Evolutionary conservation across 129 eudicot species (phyloP).

Genomic region (Saposhnikovia divaricata): DNA sequence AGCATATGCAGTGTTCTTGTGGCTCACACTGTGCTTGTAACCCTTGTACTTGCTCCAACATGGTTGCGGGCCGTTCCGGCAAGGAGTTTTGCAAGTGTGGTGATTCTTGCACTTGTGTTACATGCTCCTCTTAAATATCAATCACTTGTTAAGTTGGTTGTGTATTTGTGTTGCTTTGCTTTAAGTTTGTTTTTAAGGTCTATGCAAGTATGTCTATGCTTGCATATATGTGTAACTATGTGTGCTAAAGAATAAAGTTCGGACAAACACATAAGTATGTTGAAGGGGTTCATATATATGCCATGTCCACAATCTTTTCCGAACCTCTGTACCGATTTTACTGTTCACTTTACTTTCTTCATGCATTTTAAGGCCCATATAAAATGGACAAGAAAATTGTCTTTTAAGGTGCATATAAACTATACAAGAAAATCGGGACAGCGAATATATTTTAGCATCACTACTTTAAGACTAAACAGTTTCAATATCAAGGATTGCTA

Average conservation of each 20-base stretch:
- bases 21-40: neutral
- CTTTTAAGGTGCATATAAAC: too few species aligned
- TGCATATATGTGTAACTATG: neutral
- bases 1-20: conserved; percentile 3
- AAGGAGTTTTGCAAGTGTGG: conserved; percentile 7
- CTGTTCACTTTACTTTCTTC: too few species aligned
- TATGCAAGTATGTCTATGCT: neutral
- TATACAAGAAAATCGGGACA: too few species aligned
- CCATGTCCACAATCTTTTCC: too few species aligned
- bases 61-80: neutral
- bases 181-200: neutral
- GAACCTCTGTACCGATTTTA: too few species aligned
- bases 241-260: neutral
- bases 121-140: neutral
- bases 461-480: too few species aligned
- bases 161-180: neutral
- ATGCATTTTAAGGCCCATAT: too few species aligned
- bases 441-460: too few species aligned
- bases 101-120: neutral
- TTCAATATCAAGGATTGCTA: too few species aligned
- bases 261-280: neutral
- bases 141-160: neutral
- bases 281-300: too few species aligned
- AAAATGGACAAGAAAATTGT: too few species aligned
- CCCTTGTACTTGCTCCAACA: neutral